A percentile compares a stretch with the other conserved stretches of the same genome.
These are phyloP conservation scores for Cucumis cinereus DNA, from an alignment of 306 rosid genomes.

Conservation along the genomic window DNA sequence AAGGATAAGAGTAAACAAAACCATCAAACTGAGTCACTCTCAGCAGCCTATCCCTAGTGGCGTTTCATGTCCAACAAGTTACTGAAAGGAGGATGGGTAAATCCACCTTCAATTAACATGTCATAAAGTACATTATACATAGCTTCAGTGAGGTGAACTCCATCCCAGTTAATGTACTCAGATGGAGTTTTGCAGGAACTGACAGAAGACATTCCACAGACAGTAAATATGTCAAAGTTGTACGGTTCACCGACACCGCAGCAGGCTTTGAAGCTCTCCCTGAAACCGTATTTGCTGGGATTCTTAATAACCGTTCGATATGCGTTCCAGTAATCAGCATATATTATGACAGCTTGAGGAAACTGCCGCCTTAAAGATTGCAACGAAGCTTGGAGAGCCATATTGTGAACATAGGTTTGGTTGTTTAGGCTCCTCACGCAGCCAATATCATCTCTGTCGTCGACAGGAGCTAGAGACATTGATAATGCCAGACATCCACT, in stretches of 20 bases:
- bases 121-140: constrained; percentile 64
- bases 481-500: constrained; percentile 68
- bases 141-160: constrained; percentile 92
- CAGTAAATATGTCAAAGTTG: constrained; percentile 32
- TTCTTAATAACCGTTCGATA: constrained; percentile 42
- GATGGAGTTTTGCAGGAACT: constrained; percentile 42
- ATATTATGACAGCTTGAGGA: constrained; percentile 50
- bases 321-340: constrained; percentile 73
- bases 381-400: constrained; percentile 29
- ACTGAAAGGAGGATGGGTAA: constrained; percentile 52
- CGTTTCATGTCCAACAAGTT: constrained; percentile 42
- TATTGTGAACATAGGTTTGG: constrained; percentile 47
- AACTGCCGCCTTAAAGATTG: constrained; percentile 40
- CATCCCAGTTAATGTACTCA: constrained; percentile 84
- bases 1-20: background rate
- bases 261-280: constrained; percentile 52
- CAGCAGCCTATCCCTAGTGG: constrained; percentile 22
- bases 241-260: constrained; percentile 68
- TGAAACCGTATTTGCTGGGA: constrained; percentile 44
- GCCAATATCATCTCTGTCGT: constrained; percentile 59
- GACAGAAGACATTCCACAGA: constrained; percentile 53
- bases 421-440: constrained; percentile 63
- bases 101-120: constrained; percentile 61
- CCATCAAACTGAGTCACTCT: background rate
- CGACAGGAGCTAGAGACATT: constrained; percentile 41